Evolutionary conservation across 2,329 filamentous ascomycete genomes (phyloP), one percentile per base, ranked within the genome.

Genomic region (Beauveria sp.): DNA sequence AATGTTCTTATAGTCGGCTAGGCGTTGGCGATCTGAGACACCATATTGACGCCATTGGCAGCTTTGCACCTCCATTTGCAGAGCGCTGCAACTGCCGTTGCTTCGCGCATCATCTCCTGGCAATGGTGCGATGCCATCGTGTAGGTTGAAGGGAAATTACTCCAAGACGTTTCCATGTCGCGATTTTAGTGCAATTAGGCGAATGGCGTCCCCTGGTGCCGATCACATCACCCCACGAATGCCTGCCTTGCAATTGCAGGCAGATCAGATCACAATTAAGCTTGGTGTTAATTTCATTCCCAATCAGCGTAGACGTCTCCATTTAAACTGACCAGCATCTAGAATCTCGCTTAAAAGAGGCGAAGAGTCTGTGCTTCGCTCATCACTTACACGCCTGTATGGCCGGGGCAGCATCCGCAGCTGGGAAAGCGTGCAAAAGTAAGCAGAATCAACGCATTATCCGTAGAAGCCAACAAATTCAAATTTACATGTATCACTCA

Each of bases 11-110:
- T 51, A 51, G 24, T 38, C 46, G 22, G 6, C 16, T 43, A 2
- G 26, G 26, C 26, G 58, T 48, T 60, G 40, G 42, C 58, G 58
- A 54, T 48, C 42, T 60, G 50, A 60, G 58, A 60, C 58, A 60
- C 40, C 10, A 26, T 46, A 20, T 46, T 60, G 58, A 60, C 58
- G 58, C 58, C 58, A 60, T 60, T 53, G 58, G 18, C 48, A 31
- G 24, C 9, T 48, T 48, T 38, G 7, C 22, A 22, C 46, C 3
- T 12, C 10, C n/a, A 7, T 24, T 42, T 12, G 16, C 9, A 59
- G 9, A 18, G 20, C n/a, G 8, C 12, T 28, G 18, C 57, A 60
- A 52, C 57, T 60, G 57, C 57, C 57, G 57, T 46, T 1, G 16
- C 9, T 24, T 52, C 12, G 38, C 57, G 38, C 24, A 51, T 24